Conservation (phyloP, 2,329 filamentous ascomycete genomes). For the Exophiala calicioides region DNA sequence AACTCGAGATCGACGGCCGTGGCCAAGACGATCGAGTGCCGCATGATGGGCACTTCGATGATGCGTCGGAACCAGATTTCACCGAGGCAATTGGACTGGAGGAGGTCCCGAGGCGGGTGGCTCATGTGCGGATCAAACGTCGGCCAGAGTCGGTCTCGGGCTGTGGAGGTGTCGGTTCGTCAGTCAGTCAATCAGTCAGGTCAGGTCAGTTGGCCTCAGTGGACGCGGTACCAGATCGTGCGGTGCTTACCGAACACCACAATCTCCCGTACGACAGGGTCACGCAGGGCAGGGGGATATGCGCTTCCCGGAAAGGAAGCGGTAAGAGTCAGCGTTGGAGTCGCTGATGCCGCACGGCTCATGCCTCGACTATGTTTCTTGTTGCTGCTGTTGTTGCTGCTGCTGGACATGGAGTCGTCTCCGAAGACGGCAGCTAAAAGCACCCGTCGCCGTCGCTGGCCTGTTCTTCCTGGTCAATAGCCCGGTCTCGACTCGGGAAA, state of each 20-base stretch:
- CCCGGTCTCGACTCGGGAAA: too few relatives aligned
- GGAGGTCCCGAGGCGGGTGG: neutral
- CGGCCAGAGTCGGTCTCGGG: slow-evolving; percentile 8
- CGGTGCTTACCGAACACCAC: slow-evolving; percentile 2
- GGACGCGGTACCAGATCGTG: too few relatives aligned
- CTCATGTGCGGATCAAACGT: slow-evolving; percentile 2
- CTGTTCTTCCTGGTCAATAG: too few relatives aligned
- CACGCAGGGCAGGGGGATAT: neutral
- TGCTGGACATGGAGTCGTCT: too few relatives aligned
- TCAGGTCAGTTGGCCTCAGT: too few relatives aligned
- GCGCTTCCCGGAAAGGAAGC: too few relatives aligned
- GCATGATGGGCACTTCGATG: slow-evolving; percentile 4
- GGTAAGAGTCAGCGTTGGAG: too few relatives aligned
- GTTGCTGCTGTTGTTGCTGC: too few relatives aligned
- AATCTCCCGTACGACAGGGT: slow-evolving; percentile 6
- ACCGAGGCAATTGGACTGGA: neutral
- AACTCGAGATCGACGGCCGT: slow-evolving; percentile 6
- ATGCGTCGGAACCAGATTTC: slow-evolving; percentile 5
- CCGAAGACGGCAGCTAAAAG: too few relatives aligned
- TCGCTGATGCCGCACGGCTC: too few relatives aligned
- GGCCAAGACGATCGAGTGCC: slow-evolving; percentile 1
- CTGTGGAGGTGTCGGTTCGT: neutral
- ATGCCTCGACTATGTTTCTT: too few relatives aligned
- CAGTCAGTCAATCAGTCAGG: neutral
- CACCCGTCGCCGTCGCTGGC: too few relatives aligned